Conservation (phyloP, 306 rosid genomes). For the Crataegus laevigata region DNA sequence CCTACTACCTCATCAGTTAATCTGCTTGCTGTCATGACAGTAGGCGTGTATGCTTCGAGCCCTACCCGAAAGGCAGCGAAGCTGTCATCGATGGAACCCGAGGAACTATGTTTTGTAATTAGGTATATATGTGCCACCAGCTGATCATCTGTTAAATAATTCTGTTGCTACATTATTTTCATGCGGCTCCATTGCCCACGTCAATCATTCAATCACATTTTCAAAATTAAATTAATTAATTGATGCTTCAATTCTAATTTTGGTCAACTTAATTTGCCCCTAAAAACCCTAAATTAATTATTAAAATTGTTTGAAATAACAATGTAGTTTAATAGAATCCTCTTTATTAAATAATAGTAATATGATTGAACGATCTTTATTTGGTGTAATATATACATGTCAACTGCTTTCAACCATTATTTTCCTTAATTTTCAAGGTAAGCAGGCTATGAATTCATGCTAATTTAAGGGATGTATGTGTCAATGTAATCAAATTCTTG, state of each 20-base stretch:
- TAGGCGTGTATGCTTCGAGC: constrained; percentile 20
- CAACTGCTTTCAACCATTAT: neutral
- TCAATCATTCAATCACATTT: neutral
- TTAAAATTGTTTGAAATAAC: neutral
- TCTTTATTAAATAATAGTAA: too few relatives aligned
- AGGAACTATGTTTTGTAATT: neutral
- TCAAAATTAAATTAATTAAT: neutral
- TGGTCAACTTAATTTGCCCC: neutral
- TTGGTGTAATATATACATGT: neutral
- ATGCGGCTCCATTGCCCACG: constrained; percentile 8
- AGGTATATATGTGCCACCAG: constrained; percentile 1
- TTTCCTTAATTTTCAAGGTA: neutral
- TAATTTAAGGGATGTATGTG: neutral
- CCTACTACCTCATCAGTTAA: neutral
- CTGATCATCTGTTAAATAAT: neutral
- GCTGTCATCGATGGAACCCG: constrained; percentile 29
- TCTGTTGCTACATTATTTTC: constrained; percentile 22
- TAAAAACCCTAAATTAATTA: neutral
- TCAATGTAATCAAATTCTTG: neutral
- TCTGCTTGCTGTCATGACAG: constrained; percentile 37
- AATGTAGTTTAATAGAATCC: too few relatives aligned
- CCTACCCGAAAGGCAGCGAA: constrained; percentile 22
- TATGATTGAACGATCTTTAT: too few relatives aligned
- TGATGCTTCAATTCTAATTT: neutral
- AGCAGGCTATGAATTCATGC: neutral